A percentile compares a stretch with the other conserved stretches of the same genome.
Evolutionary conservation across 2,329 filamentous ascomycete species (phyloP).

Genomic region (Penicillium capsulatum): DNA sequence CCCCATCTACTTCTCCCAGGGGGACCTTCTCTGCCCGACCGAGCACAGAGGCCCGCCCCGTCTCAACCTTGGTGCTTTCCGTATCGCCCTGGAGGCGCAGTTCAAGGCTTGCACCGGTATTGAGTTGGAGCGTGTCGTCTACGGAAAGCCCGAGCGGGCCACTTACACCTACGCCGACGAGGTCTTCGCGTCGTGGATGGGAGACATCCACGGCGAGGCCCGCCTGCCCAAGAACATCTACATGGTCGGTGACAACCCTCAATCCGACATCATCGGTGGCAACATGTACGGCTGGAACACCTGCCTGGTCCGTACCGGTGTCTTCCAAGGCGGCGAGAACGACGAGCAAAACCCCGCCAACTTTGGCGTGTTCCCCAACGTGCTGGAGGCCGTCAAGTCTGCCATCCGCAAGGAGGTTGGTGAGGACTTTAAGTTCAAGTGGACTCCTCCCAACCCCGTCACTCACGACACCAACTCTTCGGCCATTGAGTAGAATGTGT

Average conservation of each 20-base stretch:
- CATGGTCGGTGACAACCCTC: constrained; percentile 73
- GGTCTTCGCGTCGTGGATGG: constrained; percentile 70
- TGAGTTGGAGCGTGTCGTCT: constrained; percentile 70
- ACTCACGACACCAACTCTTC: constrained; percentile 51
- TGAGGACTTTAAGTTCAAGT: constrained; percentile 68
- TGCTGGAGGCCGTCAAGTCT: constrained; percentile 65
- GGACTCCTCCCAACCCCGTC: constrained; percentile 66
- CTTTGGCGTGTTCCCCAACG: constrained; percentile 71
- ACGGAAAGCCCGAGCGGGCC: constrained; percentile 69
- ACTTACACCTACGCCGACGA: constrained; percentile 75
- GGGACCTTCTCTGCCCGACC: constrained; percentile 61
- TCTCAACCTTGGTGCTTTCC: constrained; percentile 70
- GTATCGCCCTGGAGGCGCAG: constrained; percentile 67
- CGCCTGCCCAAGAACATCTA: constrained; percentile 65
- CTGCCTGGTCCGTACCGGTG: constrained; percentile 70
- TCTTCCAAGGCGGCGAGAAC: constrained; percentile 72
- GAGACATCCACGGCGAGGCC: constrained; percentile 68
- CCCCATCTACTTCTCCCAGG: constrained; percentile 69
- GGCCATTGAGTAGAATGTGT: constrained; percentile 54
- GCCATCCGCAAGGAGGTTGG: constrained; percentile 67
- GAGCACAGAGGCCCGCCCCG: constrained; percentile 60
- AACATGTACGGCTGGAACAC: constrained; percentile 83
- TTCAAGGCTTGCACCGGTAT: constrained; percentile 60
- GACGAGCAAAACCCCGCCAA: constrained; percentile 72
- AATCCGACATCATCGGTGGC: constrained; percentile 68